Evolutionary conservation across 192 early-diverging fungal species (phyloP), one percentile per base, ranked within the genome.

Genomic region (Backusella sp.): DNA sequence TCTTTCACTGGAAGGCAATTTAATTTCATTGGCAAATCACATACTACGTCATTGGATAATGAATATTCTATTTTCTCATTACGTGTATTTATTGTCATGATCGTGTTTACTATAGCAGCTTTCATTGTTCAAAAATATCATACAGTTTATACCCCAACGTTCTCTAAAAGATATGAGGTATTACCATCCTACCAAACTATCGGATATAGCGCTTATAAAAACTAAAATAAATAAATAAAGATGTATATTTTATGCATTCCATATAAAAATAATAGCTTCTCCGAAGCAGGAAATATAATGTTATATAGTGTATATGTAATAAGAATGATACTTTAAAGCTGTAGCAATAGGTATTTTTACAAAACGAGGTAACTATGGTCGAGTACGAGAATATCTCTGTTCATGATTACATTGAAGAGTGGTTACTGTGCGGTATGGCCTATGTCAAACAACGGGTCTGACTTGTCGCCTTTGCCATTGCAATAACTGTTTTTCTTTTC

Each of bases 201-300:
- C 32, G 70, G 9, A 11, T 28, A 23, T 62, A 62, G 9, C 7
- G 8, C 42, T 42, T 42, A 49, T 17, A 71, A 71, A n/a, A 28
- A 71, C 30, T 71, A 71, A 49, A 44, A 71, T 62, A 62, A 56
- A 62, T 28, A 62, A 62, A 62, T 28, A 62, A 62, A 28, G 23
- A 28, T 12, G 26, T 62, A 62, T 62, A 62, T 62, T 62, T 62
- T 28, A 62, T 62, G 56, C 21, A 62, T 62, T 62, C 26, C 23
- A 9, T 62, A 62, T 62, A 62, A 62, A 62, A 28, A 62, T 12
- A 62, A 14, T 28, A 23, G 56, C 56, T 62, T 62, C 56, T 62
- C 56, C 26, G 26, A 62, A 62, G 26, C 23, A 62, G 23, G 9
- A 11, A 62, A 62, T 62, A 62, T 12, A 62, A 62, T 62, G 56